Conservation (phyloP, 495 filamentous ascomycete species). For the Penicillium cataractarum region DNA sequence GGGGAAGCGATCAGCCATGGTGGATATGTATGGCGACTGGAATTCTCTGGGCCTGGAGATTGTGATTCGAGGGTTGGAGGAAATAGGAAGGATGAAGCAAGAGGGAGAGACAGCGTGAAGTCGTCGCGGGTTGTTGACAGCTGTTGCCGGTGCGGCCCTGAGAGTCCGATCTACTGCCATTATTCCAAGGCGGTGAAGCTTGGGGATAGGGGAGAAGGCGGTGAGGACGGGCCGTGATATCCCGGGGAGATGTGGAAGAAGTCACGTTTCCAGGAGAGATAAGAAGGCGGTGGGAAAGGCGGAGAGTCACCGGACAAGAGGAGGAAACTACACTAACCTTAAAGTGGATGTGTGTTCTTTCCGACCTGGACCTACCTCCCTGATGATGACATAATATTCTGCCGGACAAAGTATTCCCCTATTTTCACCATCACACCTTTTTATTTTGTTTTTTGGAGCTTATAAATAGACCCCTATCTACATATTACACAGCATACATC, state of each 20-base stretch:
- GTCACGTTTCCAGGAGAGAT: too few species aligned
- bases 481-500: too few species aligned
- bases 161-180: constrained; percentile 36
- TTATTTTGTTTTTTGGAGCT: too few species aligned
- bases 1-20: constrained; percentile 95
- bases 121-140: constrained; percentile 27
- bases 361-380: too few species aligned
- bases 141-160: constrained; percentile 32
- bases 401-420: too few species aligned
- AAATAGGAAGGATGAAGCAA: constrained; percentile 10
- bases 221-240: not conserved
- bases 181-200: not conserved
- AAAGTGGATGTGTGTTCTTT: too few species aligned
- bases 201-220: not conserved
- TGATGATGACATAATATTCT: too few species aligned
- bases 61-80: not conserved
- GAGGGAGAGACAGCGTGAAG: constrained; percentile 14
- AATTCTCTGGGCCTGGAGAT: not conserved
- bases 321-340: too few species aligned
- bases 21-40: constrained; percentile 15
- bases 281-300: not conserved
- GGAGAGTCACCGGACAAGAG: not conserved
- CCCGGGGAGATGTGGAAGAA: too few species aligned
- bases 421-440: too few species aligned
- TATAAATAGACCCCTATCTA: too few species aligned